Conservation (phyloP, 106 monocot genomes). For the Chionographis japonica region DNA sequence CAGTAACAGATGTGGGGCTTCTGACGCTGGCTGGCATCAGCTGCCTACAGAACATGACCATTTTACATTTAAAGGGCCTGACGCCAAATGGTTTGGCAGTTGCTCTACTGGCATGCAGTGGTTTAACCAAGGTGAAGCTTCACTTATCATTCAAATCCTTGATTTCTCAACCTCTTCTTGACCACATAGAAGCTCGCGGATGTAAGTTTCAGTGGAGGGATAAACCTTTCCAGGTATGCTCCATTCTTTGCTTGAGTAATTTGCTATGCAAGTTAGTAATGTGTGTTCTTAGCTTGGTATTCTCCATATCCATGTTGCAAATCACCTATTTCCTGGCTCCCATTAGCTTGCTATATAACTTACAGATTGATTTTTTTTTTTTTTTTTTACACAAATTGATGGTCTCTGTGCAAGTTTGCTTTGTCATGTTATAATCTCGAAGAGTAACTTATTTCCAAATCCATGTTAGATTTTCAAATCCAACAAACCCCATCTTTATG, state of each 20-base stretch:
- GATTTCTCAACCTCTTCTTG: slow-evolving; percentile 39
- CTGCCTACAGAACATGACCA: slow-evolving; percentile 56
- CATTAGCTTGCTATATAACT: no score
- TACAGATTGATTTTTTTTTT: no score
- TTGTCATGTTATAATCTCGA: no score
- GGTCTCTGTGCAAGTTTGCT: no score
- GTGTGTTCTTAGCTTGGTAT: neutral
- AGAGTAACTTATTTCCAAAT: no score
- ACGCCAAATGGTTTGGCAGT: slow-evolving; percentile 48
- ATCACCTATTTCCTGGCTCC: neutral
- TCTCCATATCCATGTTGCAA: neutral
- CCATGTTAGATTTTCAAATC: no score
- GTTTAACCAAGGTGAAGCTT: slow-evolving; percentile 68
- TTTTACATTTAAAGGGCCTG: slow-evolving; percentile 54
- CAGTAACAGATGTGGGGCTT: slow-evolving; percentile 71
- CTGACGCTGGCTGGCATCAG: slow-evolving; percentile 58
- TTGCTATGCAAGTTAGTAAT: neutral
- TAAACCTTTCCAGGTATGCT: slow-evolving; percentile 64
- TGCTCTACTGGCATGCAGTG: slow-evolving; percentile 49
- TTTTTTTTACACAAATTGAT: no score
- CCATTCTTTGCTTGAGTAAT: neutral
- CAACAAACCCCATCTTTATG: no score
- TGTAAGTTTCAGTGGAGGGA: slow-evolving; percentile 71
- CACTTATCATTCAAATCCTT: slow-evolving; percentile 55
- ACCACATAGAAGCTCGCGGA: slow-evolving; percentile 50